Evolutionary conservation across 139 green algal species (phyloP), one percentile per base, ranked within the genome.

Genomic region (Dunaliella sp.): DNA sequence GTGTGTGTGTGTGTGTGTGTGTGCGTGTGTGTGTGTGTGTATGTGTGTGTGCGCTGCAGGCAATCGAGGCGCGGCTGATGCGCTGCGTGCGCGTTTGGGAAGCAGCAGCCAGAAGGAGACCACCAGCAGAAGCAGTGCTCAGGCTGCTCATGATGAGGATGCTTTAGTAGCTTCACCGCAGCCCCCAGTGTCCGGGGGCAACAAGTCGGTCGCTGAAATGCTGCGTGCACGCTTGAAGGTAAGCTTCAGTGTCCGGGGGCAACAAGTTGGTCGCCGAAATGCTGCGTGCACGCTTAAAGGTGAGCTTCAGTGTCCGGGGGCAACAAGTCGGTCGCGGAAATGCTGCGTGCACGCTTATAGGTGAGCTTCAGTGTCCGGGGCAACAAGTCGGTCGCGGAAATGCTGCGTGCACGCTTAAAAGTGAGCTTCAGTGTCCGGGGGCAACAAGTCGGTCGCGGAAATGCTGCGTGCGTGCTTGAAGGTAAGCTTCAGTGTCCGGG

Each of bases 391-490:
- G 48, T 65, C 48, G 48, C 7, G 48, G 48, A 65, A 16, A 16
- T 16, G 48, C 48, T 38, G 34, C 79, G 31, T 30, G 1, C 33
- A 33, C 34, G 1, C 36, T n/a, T n/a, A n/a, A n/a, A n/a, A n/a
- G n/a, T n/a, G n/a, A n/a, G n/a, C 16, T 30, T n/a, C 1, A 3
- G n/a, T 36, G 3, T 34, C 37, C 38, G 57, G 32, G 24, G 81
- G 58, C 37, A 91, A 91, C 85, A 91, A 91, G 79, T 86, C 81
- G 30, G 83, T 77, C 0, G 88, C 88, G 30, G 88, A 87, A 78
- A 35, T 88, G 74, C 81, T 91, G 57, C 85, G 88, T 0, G 88
- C 88, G 16, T 74, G 75, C 34, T 81, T 90, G 24, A 84, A 82
- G 36, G 87, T 83, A 21, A 79, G 58, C 1, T 31, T 30, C 2